Evolutionary conservation across 345 rosid species (phyloP).

Genomic region (Citrus mangshanensis): DNA sequence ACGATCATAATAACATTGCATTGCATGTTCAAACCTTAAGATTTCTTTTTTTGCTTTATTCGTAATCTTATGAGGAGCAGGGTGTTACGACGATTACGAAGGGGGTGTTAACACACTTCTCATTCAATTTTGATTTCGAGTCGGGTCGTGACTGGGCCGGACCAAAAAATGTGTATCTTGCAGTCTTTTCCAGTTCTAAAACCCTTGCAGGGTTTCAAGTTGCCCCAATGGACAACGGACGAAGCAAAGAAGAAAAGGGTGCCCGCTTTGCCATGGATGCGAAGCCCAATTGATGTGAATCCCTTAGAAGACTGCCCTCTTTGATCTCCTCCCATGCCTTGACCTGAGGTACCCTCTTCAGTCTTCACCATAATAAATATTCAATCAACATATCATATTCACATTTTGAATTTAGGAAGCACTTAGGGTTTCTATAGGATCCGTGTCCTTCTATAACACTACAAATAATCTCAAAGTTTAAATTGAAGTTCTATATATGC

Average conservation of each 20-base stretch:
- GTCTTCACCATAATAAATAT: background rate
- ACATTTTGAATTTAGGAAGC: background rate
- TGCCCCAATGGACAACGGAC: slow-evolving; percentile 13
- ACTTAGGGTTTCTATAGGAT: too few species aligned
- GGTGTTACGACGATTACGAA: too few species aligned
- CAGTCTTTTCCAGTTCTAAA: background rate
- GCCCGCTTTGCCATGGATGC: slow-evolving; percentile 90
- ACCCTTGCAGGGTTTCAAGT: background rate
- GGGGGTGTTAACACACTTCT: too few species aligned
- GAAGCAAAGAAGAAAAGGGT: slow-evolving; percentile 29
- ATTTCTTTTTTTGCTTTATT: too few species aligned
- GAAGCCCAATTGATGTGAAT: slow-evolving; percentile 66
- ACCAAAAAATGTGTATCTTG: background rate
- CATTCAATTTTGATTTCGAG: too few species aligned
- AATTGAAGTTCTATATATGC: background rate
- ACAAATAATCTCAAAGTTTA: background rate
- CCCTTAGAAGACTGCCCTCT: slow-evolving; percentile 47
- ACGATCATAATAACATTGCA: too few species aligned
- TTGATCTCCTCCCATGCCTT: slow-evolving; percentile 65
- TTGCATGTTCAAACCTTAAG: too few species aligned
- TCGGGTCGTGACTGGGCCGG: background rate
- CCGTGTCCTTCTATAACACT: background rate
- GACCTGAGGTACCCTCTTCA: slow-evolving; percentile 48
- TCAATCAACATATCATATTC: background rate
- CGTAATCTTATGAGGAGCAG: too few species aligned